Evolutionary conservation across 31 red algal species (phyloP).

Genomic region (Porphyra umbilicalis): DNA sequence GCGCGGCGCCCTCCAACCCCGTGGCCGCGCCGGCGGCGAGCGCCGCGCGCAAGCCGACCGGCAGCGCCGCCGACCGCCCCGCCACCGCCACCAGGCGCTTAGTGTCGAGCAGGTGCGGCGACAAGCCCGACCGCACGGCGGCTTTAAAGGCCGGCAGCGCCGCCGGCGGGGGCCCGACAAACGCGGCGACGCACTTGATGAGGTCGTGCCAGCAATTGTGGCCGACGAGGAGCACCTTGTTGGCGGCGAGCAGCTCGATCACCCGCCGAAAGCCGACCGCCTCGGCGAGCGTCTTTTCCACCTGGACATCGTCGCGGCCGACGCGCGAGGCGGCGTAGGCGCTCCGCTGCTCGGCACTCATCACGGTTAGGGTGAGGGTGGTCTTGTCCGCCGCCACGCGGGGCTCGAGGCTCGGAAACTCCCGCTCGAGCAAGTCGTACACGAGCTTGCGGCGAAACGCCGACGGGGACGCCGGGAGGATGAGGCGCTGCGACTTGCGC

Average conservation of each 20-base stretch:
- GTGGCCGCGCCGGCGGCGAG: background rate
- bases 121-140: background rate
- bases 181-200: constrained; percentile 38
- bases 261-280: constrained; percentile 43
- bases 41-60: background rate
- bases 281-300: constrained; percentile 13
- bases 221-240: constrained; percentile 32
- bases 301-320: constrained; percentile 1
- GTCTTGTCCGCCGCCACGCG: background rate
- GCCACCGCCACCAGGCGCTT: background rate
- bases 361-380: background rate
- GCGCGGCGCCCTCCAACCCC: background rate
- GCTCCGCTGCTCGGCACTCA: background rate
- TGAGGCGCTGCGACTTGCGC: background rate
- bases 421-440: background rate
- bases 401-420: background rate
- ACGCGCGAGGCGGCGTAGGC: background rate
- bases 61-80: background rate
- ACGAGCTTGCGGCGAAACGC: background rate
- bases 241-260: constrained; percentile 26
- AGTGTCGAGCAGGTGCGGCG: background rate
- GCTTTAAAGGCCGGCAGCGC: constrained; percentile 25
- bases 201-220: constrained; percentile 54
- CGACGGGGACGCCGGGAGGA: background rate
- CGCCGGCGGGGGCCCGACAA: constrained; percentile 31